phyloP scores from a whole-genome alignment of 2,329 filamentous ascomycete species.

The Scytalidium sp. region DNA sequence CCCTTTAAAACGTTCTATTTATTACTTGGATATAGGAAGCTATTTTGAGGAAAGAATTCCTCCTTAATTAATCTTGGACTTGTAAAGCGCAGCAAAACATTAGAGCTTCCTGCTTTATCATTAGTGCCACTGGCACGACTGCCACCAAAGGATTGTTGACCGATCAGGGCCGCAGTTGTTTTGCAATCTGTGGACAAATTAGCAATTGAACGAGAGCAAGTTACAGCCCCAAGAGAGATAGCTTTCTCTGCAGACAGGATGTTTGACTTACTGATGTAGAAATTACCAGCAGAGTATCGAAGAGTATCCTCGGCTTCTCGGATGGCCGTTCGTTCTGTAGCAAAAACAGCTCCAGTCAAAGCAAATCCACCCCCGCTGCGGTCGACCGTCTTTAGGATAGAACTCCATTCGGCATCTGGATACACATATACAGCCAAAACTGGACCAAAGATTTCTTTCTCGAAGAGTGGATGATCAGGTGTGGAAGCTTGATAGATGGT shows the following conservation, averaged over 20 bases:
- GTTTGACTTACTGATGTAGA: slow-evolving; percentile 71
- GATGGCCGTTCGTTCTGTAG: slow-evolving; percentile 61
- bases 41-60: slow-evolving; percentile 62
- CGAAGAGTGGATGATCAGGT: slow-evolving; percentile 69
- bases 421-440: slow-evolving; percentile 72
- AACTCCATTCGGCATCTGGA: slow-evolving; percentile 62
- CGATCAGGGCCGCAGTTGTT: slow-evolving; percentile 67
- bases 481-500: slow-evolving; percentile 74
- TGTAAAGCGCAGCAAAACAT: slow-evolving; percentile 60
- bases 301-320: slow-evolving; percentile 66
- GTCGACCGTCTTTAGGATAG: slow-evolving; percentile 62
- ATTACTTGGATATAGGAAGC: slow-evolving; percentile 68
- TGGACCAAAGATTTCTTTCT: slow-evolving; percentile 77
- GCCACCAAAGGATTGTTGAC: slow-evolving; percentile 68
- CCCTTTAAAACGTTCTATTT: slow-evolving; percentile 31
- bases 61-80: slow-evolving; percentile 67
- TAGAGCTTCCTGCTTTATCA: slow-evolving; percentile 65
- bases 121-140: slow-evolving; percentile 65
- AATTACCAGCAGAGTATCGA: slow-evolving; percentile 71
- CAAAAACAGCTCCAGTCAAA: slow-evolving; percentile 71
- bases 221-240: no score
- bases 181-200: slow-evolving; percentile 44
- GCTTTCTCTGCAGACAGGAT: no score
- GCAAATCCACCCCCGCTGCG: slow-evolving; percentile 66
- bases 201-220: no score